Percentiles rank a stretch among this genome's conserved stretches.
These are phyloP conservation scores for Pyrenochaeta sp. DNA, from an alignment of 2,329 filamentous ascomycete species.

Conservation along the genomic window DNA sequence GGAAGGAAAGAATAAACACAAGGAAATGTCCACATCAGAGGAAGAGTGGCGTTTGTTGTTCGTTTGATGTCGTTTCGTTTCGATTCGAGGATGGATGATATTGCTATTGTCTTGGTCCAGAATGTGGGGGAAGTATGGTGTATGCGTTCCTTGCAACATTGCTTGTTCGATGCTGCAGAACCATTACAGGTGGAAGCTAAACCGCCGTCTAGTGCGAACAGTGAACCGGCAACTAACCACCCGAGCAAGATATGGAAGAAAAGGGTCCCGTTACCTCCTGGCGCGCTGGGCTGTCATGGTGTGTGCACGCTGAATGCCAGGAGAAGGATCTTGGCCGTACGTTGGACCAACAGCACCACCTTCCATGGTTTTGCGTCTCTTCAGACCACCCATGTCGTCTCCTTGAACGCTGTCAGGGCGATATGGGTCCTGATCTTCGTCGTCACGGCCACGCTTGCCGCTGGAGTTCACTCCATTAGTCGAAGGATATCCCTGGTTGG, in stretches of 20 bases:
- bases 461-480: constrained; percentile 69
- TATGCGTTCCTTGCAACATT: constrained; percentile 21
- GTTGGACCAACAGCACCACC: constrained; percentile 49
- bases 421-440: constrained; percentile 71
- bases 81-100: constrained; percentile 34
- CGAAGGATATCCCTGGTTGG: constrained; percentile 64
- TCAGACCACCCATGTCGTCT: constrained; percentile 70
- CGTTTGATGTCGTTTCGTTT: constrained; percentile 5
- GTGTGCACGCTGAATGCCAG: constrained; percentile 43
- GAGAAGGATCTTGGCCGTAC: constrained; percentile 42
- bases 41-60: constrained; percentile 15
- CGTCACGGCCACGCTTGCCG: constrained; percentile 70
- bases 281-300: constrained; percentile 40
- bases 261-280: constrained; percentile 34
- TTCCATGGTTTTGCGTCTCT: constrained; percentile 79
- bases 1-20: constrained; percentile 41
- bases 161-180: constrained; percentile 30
- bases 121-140: constrained; percentile 44
- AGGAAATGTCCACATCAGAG: constrained; percentile 33
- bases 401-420: constrained; percentile 66
- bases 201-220: constrained; percentile 34
- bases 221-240: constrained; percentile 30
- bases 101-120: constrained; percentile 65
- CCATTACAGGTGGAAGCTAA: constrained; percentile 24
- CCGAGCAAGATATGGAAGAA: constrained; percentile 19